phyloP scores from a whole-genome alignment of 2,329 filamentous ascomycete genomes.

The Ilyonectria destructans region DNA sequence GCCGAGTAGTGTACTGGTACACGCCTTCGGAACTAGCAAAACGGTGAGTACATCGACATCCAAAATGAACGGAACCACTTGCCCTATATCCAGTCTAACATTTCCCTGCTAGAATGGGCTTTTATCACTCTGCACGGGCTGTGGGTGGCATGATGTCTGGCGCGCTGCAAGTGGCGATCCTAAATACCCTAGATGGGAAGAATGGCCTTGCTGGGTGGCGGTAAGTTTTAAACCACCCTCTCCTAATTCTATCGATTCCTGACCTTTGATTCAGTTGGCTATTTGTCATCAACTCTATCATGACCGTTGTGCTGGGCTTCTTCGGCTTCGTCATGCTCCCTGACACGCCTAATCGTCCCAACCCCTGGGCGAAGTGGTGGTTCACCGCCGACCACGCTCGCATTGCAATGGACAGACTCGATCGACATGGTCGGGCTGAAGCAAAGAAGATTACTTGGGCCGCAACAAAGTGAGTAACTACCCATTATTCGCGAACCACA shows the following conservation, averaged over 20 bases:
- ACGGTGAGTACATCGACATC: not conserved
- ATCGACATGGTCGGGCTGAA: conserved; percentile 39
- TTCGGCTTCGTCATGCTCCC: conserved; percentile 31
- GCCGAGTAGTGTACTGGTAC: conserved; percentile 31
- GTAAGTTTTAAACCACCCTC: conserved; percentile 34
- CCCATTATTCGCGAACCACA: not conserved
- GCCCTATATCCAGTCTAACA: not conserved
- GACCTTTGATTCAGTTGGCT: conserved; percentile 3
- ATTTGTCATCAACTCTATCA: conserved; percentile 21
- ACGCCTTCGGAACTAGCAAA: conserved; percentile 33
- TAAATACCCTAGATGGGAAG: conserved; percentile 56
- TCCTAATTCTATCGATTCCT: not conserved
- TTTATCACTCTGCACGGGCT: conserved; percentile 60
- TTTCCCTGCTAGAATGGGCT: conserved; percentile 51
- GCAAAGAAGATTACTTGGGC: conserved; percentile 48
- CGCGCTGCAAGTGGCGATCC: conserved; percentile 61
- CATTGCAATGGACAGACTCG: conserved; percentile 51
- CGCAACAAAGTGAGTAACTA: conserved; percentile 39
- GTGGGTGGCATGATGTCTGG: conserved; percentile 61
- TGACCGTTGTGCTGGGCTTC: conserved; percentile 23
- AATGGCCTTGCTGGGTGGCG: conserved; percentile 60
- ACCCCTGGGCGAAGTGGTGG: conserved; percentile 49
- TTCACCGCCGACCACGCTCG: conserved; percentile 48
- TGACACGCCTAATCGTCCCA: conserved; percentile 29
- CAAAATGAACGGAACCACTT: not conserved